Percentiles rank a stretch among this genome's conserved stretches.
Evolutionary conservation across 2,329 filamentous ascomycete genomes (phyloP).

Genomic region (Stenocarpella maydis): DNA sequence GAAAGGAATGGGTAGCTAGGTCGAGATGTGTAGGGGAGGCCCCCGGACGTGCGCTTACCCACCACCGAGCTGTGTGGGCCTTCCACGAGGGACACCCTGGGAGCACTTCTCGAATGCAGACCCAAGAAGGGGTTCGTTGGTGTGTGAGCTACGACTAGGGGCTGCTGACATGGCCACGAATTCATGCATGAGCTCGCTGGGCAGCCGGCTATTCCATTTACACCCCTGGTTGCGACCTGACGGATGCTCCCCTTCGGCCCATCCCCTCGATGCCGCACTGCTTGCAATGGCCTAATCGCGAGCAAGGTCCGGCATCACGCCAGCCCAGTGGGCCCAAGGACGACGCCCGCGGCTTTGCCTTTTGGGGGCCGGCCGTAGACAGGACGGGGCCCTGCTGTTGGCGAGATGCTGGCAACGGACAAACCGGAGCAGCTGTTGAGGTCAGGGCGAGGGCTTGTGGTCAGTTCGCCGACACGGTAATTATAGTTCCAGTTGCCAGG

Average conservation of each 20-base stretch:
- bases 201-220: constrained; percentile 23
- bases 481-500: constrained; percentile 20
- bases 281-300: constrained; percentile 14
- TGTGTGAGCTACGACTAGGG: constrained; percentile 48
- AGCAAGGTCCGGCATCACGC: constrained; percentile 14
- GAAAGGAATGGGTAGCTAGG: constrained; percentile 26
- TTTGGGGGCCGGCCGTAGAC: constrained; percentile 4
- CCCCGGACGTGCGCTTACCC: constrained; percentile 31
- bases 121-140: constrained; percentile 42
- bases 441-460: constrained; percentile 9
- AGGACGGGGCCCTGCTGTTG: constrained; percentile 3
- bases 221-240: constrained; percentile 28
- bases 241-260: constrained; percentile 22
- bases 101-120: constrained; percentile 28
- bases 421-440: constrained; percentile 24
- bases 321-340: constrained; percentile 1
- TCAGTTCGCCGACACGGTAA: constrained; percentile 28
- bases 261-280: constrained; percentile 15
- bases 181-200: constrained; percentile 53
- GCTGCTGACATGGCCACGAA: constrained; percentile 53
- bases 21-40: constrained; percentile 28
- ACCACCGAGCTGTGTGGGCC: constrained; percentile 27
- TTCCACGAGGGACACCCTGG: constrained; percentile 29
- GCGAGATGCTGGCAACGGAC: constrained; percentile 5
- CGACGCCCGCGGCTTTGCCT: constrained; percentile 4